Evolutionary conservation across 257 asterid genomes (phyloP).

Genomic region (Oldenlandia corymbosa): DNA sequence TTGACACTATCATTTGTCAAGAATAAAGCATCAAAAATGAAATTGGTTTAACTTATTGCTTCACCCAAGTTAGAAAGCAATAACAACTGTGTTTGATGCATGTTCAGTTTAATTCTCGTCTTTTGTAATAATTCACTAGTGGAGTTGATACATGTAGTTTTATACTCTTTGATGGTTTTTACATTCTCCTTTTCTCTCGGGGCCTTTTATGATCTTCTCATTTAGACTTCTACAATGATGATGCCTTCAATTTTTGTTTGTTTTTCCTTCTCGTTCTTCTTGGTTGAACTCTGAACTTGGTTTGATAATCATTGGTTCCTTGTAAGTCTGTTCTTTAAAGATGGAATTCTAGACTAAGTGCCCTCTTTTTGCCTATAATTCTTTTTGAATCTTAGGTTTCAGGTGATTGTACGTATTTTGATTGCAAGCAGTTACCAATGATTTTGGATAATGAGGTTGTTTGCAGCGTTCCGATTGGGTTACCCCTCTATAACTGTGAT

Average conservation of each 20-base stretch:
- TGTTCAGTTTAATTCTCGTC: background rate
- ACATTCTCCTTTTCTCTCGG: background rate
- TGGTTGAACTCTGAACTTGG: background rate
- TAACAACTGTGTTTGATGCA: background rate
- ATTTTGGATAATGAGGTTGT: conserved; percentile 47
- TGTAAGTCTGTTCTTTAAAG: background rate
- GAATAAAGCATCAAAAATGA: background rate
- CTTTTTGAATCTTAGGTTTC: conserved; percentile 49
- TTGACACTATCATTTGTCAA: background rate
- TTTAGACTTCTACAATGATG: no score
- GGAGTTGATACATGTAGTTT: no score
- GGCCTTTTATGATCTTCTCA: no score
- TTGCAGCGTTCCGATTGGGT: conserved; percentile 72
- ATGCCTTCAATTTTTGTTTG: background rate
- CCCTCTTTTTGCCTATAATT: background rate
- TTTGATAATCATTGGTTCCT: background rate
- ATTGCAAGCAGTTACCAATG: conserved; percentile 68
- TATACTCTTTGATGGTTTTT: background rate
- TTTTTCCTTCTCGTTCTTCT: background rate
- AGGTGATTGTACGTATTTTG: conserved; percentile 94
- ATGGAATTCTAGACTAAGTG: background rate
- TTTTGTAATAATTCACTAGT: no score
- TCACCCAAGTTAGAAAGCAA: background rate
- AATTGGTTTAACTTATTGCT: background rate
- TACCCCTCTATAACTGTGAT: conserved; percentile 62